A percentile compares a stretch with the other conserved stretches of the same genome.
Evolutionary conservation across 208 protist species (phyloP).

Genomic region (Phytomonas sp.): DNA sequence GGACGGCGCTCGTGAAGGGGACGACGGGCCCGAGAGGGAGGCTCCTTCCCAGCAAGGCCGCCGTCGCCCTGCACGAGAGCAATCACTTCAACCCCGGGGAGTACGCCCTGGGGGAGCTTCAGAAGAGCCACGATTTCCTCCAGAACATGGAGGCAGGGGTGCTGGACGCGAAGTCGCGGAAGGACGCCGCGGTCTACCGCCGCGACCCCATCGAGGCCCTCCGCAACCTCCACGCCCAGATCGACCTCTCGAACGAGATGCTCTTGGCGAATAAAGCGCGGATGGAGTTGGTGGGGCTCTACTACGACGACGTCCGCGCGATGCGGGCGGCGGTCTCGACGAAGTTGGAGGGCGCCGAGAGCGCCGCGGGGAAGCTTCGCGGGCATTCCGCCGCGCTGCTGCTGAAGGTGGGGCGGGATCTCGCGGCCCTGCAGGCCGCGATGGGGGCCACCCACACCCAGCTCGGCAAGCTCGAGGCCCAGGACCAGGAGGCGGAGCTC

Average conservation of each 20-base stretch:
- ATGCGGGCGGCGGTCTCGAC: slow-evolving; percentile 32
- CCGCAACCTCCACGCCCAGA: slow-evolving; percentile 53
- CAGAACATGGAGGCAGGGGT: slow-evolving; percentile 51
- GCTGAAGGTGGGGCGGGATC: slow-evolving; percentile 45
- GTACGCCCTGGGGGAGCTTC: slow-evolving; percentile 52
- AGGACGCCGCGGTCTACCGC: slow-evolving; percentile 58
- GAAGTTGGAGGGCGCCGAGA: slow-evolving; percentile 49
- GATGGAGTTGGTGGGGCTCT: slow-evolving; percentile 47
- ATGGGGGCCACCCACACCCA: slow-evolving; percentile 17
- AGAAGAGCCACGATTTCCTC: slow-evolving; percentile 49
- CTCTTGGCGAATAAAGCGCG: slow-evolving; percentile 77
- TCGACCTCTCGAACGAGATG: slow-evolving; percentile 79
- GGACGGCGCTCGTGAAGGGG: background rate
- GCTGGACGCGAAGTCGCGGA: slow-evolving; percentile 32
- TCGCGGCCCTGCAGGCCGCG: slow-evolving; percentile 22
- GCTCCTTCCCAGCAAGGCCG: slow-evolving; percentile 38
- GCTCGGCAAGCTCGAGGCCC: slow-evolving; percentile 26
- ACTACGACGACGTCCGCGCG: slow-evolving; percentile 50
- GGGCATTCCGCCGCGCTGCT: slow-evolving; percentile 26
- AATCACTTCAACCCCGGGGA: slow-evolving; percentile 61
- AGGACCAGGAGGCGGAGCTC: slow-evolving; percentile 27
- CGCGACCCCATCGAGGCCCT: slow-evolving; percentile 46
- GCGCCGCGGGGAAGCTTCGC: slow-evolving; percentile 26
- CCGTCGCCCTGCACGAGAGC: slow-evolving; percentile 63
- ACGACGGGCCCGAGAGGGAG: slow-evolving; percentile 13